Evolutionary conservation across 805 yeast species (phyloP).

Genomic region (Kuraishia cidri): DNA sequence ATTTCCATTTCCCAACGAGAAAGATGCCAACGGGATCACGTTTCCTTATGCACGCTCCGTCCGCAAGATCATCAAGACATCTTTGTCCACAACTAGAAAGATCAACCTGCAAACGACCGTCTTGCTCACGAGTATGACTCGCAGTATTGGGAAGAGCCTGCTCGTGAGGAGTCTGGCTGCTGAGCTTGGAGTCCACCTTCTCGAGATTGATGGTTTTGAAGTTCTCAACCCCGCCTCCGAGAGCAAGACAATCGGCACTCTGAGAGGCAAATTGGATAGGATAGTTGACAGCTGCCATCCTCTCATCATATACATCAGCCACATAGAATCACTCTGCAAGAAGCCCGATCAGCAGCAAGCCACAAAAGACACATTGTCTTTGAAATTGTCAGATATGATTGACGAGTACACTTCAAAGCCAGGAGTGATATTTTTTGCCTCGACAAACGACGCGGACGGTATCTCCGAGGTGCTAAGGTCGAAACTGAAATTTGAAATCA

Average conservation of each 20-base stretch:
- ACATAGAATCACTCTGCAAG: constrained; percentile 68
- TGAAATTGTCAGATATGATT: constrained; percentile 50
- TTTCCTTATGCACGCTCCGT: constrained; percentile 45
- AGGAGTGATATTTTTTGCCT: constrained; percentile 49
- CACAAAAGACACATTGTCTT: constrained; percentile 31
- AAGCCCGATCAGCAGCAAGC: constrained; percentile 51
- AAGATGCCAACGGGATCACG: constrained; percentile 8
- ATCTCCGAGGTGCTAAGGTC: constrained; percentile 60
- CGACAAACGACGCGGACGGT: constrained; percentile 60
- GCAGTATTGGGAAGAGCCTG: constrained; percentile 76
- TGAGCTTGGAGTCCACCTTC: constrained; percentile 55
- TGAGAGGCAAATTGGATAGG: constrained; percentile 71
- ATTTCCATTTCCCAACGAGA: constrained; percentile 8
- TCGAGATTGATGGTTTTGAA: constrained; percentile 65
- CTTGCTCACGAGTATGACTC: constrained; percentile 54
- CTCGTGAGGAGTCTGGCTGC: constrained; percentile 45
- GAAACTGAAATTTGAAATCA: constrained; percentile 67
- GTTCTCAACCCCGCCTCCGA: constrained; percentile 63
- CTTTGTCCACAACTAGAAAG: constrained; percentile 21
- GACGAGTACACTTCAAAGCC: constrained; percentile 39
- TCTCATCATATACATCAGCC: constrained; percentile 52
- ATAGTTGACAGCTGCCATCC: constrained; percentile 34
- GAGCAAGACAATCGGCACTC: constrained; percentile 66
- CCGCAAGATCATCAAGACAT: constrained; percentile 44
- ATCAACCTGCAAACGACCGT: constrained; percentile 49